Evolutionary conservation across 2,329 filamentous ascomycete species (phyloP).

Genomic region (Escovopsis sp.): DNA sequence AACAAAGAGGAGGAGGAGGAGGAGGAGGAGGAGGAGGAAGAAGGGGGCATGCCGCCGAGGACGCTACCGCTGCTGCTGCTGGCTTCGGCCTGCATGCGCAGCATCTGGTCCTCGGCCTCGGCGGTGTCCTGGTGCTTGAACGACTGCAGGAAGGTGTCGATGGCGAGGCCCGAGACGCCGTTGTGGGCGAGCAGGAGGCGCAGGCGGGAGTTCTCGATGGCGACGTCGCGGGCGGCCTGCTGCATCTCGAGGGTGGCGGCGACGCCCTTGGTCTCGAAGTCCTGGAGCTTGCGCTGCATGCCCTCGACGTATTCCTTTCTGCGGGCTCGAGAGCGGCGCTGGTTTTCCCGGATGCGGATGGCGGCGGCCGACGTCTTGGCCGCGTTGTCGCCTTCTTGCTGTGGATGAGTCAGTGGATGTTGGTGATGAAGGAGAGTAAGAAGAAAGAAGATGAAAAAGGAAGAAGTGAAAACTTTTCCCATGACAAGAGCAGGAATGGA

Average conservation of each 20-base stretch:
- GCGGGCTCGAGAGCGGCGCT: conserved; percentile 36
- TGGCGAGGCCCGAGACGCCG: conserved; percentile 22
- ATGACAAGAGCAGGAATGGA: no score
- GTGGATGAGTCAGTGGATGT: background rate
- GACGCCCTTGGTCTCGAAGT: conserved; percentile 31
- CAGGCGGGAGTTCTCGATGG: conserved; percentile 30
- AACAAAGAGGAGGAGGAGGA: background rate
- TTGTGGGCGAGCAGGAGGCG: conserved; percentile 24
- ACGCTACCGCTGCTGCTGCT: background rate
- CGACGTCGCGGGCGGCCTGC: conserved; percentile 32
- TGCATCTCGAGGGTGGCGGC: conserved; percentile 39
- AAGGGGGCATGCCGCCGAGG: conserved; percentile 1
- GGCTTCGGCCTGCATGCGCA: conserved; percentile 2
- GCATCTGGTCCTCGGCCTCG: conserved; percentile 8
- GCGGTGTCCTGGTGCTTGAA: conserved; percentile 18
- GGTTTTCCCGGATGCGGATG: conserved; percentile 33
- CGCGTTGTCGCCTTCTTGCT: conserved; percentile 5
- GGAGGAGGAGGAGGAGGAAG: background rate
- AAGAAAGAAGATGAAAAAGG: background rate
- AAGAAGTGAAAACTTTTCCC: no score
- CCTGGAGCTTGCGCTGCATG: conserved; percentile 29
- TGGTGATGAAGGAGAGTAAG: background rate
- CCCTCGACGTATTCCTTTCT: conserved; percentile 33
- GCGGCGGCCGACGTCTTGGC: conserved; percentile 17
- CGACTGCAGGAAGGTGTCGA: conserved; percentile 24